Conservation (phyloP, 2,329 filamentous ascomycete genomes). For the Aureobasidium zeae region DNA sequence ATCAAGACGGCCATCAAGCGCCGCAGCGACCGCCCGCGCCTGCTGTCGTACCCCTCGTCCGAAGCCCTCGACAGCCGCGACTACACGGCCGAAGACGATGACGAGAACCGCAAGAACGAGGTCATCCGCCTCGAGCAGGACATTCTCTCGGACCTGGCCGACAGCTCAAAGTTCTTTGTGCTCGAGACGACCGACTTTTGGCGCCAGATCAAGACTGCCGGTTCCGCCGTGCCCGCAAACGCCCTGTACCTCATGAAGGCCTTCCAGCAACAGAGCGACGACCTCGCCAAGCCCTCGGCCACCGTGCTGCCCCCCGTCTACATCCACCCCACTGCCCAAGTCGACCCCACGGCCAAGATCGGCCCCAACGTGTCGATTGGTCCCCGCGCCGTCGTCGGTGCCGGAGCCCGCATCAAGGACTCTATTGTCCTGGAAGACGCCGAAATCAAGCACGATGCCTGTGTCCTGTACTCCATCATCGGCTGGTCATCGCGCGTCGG, state of each 20-base stretch:
- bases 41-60: constrained; percentile 90
- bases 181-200: constrained; percentile 99
- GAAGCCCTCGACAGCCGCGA: constrained; percentile 67
- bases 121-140: constrained; percentile 95
- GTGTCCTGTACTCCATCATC: constrained; percentile 89
- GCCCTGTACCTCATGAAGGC: constrained; percentile 94
- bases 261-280: constrained; percentile 68
- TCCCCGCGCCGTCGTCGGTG: constrained; percentile 72
- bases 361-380: constrained; percentile 95
- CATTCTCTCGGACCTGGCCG: constrained; percentile 87
- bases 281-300: constrained; percentile 72
- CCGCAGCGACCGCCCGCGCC: constrained; percentile 78
- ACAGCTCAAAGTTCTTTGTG: constrained; percentile 96
- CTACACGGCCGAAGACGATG: constrained; percentile 45
- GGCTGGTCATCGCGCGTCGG: constrained; percentile 94
- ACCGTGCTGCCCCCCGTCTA: constrained; percentile 89
- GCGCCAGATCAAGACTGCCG: constrained; percentile 99
- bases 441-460: constrained; percentile 95
- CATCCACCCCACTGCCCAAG: constrained; percentile 82
- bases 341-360: constrained; percentile 92
- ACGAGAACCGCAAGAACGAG: constrained; percentile 63
- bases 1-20: constrained; percentile 94
- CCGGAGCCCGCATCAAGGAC: constrained; percentile 89
- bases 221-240: constrained; percentile 92
- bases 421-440: constrained; percentile 89